Evolutionary conservation across 805 yeast species (phyloP).

Genomic region (Candida ponderosae): DNA sequence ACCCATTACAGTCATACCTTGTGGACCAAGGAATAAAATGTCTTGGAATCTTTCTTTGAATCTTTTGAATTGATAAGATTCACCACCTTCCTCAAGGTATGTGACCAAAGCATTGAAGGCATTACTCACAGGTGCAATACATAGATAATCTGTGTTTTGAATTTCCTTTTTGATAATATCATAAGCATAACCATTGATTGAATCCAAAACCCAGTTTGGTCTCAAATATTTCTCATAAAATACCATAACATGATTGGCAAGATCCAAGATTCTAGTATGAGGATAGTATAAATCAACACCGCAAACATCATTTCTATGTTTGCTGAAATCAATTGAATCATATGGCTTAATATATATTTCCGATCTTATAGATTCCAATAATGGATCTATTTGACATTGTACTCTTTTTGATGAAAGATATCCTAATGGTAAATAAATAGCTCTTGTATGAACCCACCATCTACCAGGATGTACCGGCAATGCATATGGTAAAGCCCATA

Average conservation of each 20-base stretch:
- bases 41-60: slow-evolving; percentile 62
- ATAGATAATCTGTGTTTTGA: slow-evolving; percentile 67
- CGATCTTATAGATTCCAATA: slow-evolving; percentile 55
- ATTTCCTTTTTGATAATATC: slow-evolving; percentile 67
- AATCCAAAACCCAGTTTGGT: slow-evolving; percentile 62
- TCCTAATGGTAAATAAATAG: slow-evolving; percentile 81
- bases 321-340: slow-evolving; percentile 56
- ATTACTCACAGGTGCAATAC: slow-evolving; percentile 91
- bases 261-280: slow-evolving; percentile 61
- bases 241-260: slow-evolving; percentile 51
- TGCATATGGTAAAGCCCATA: slow-evolving; percentile 79
- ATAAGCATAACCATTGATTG: slow-evolving; percentile 45
- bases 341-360: slow-evolving; percentile 73
- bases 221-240: slow-evolving; percentile 65
- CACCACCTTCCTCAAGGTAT: slow-evolving; percentile 59
- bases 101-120: slow-evolving; percentile 77
- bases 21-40: slow-evolving; percentile 74
- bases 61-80: slow-evolving; percentile 51
- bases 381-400: slow-evolving; percentile 52
- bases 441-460: slow-evolving; percentile 99
- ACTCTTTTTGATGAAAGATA: slow-evolving; percentile 57
- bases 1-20: slow-evolving; percentile 92
- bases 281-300: slow-evolving; percentile 94
- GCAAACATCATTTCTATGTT: slow-evolving; percentile 77
- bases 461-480: slow-evolving; percentile 87